A percentile compares a stretch with the other conserved stretches of the same genome.
Conservation (phyloP, 2,329 filamentous ascomycete species). For the Dactylellina sp. region DNA sequence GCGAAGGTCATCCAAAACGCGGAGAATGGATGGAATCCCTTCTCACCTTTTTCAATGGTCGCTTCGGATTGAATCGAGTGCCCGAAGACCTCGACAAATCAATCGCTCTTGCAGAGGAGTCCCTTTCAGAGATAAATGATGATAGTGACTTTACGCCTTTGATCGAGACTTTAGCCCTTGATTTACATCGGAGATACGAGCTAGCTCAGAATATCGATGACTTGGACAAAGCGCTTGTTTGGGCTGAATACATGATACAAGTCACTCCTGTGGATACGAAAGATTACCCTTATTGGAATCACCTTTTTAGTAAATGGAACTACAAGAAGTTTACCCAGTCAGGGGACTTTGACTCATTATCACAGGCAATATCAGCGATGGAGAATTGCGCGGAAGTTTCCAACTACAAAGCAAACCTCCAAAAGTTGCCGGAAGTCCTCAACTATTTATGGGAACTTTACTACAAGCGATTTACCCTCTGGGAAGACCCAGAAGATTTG, state of each 20-base stretch:
- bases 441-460: not conserved
- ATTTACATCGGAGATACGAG: not conserved
- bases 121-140: not conserved
- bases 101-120: constrained; percentile 5
- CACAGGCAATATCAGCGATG: not conserved
- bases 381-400: not conserved
- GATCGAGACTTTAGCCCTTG: not conserved
- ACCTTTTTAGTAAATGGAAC: not conserved
- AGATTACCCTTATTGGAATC: not conserved
- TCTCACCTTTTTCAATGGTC: not conserved
- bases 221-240: constrained; percentile 13
- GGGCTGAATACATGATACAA: not conserved
- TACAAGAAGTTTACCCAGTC: not conserved
- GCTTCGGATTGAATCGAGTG: not conserved
- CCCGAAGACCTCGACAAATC: constrained; percentile 7
- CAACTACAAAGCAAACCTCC: not conserved
- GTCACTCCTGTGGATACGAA: not conserved
- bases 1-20: constrained; percentile 1
- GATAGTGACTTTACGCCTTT: not conserved
- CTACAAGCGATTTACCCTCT: not conserved
- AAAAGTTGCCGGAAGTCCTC: not conserved
- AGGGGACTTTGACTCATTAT: not conserved
- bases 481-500: not conserved
- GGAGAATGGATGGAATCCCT: not conserved
- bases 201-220: not conserved